phyloP scores from a whole-genome alignment of 2,329 filamentous ascomycete species.

The Aspergillus ochraceus region DNA sequence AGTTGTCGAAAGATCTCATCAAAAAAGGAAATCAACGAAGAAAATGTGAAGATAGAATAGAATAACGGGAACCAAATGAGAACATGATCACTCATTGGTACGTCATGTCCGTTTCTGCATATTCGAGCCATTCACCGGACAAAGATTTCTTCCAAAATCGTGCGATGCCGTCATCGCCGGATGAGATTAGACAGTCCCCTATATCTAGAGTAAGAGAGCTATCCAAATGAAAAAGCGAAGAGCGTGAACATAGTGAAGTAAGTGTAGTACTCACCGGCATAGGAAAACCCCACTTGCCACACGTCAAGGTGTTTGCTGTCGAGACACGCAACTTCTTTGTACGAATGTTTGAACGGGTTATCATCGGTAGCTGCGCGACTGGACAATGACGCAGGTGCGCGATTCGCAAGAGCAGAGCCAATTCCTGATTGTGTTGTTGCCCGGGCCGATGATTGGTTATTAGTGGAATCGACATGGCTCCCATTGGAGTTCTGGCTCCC shows the following conservation, averaged over 20 bases:
- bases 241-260: not conserved
- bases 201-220: conserved; percentile 5
- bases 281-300: conserved; percentile 47
- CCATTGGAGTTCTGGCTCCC: conserved; percentile 27
- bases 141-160: conserved; percentile 47
- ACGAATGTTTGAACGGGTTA: conserved; percentile 43
- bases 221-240: not conserved
- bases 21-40: not conserved
- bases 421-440: conserved; percentile 43
- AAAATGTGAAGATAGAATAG: not conserved
- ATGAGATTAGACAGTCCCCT: conserved; percentile 47
- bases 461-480: conserved; percentile 26
- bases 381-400: conserved; percentile 28
- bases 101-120: conserved; percentile 42
- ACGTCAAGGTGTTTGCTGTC: conserved; percentile 47
- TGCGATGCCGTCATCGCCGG: conserved; percentile 43
- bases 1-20: not conserved
- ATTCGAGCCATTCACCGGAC: conserved; percentile 47
- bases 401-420: conserved; percentile 42
- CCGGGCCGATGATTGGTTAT: conserved; percentile 30
- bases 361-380: conserved; percentile 37
- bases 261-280: conserved; percentile 34
- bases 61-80: not conserved
- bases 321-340: conserved; percentile 43
- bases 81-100: conserved; percentile 25